Evolutionary conservation across 345 rosid species (phyloP).

Genomic region (Crucihimalaya himalaica): DNA sequence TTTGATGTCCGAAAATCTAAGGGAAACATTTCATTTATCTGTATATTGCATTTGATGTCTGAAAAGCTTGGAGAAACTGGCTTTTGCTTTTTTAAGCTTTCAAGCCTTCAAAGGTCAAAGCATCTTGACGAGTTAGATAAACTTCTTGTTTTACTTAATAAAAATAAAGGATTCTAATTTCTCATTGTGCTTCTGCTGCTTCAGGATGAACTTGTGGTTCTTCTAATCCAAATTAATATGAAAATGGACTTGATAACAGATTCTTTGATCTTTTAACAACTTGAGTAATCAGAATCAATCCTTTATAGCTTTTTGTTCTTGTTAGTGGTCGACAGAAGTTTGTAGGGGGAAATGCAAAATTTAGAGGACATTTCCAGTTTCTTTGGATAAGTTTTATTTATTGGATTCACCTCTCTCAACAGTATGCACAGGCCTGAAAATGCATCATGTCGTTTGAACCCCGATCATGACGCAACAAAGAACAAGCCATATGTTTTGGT

Average conservation of each 20-base stretch:
- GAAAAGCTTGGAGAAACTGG: neutral
- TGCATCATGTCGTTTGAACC: too few relatives aligned
- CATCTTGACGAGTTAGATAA: neutral
- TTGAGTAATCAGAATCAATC: slow-evolving; percentile 15
- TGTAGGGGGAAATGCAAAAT: neutral
- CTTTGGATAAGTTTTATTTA: neutral
- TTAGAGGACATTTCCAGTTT: neutral
- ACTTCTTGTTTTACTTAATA: neutral
- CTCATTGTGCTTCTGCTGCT: neutral
- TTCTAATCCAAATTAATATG: neutral
- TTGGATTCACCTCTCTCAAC: neutral
- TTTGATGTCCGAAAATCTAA: slow-evolving; percentile 17
- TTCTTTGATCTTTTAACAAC: neutral
- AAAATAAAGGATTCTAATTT: neutral
- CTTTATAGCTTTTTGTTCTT: neutral
- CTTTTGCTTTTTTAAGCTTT: neutral
- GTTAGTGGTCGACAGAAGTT: neutral
- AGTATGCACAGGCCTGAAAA: too few relatives aligned
- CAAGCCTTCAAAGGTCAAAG: slow-evolving; percentile 14
- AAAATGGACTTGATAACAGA: neutral
- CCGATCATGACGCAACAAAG: too few relatives aligned
- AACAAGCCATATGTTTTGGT: too few relatives aligned
- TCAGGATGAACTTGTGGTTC: neutral
- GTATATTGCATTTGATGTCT: slow-evolving; percentile 4
- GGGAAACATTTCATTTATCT: neutral